These are phyloP conservation scores for Xylaria nigripes DNA, from an alignment of 495 filamentous ascomycete genomes.

Conservation along the genomic window DNA sequence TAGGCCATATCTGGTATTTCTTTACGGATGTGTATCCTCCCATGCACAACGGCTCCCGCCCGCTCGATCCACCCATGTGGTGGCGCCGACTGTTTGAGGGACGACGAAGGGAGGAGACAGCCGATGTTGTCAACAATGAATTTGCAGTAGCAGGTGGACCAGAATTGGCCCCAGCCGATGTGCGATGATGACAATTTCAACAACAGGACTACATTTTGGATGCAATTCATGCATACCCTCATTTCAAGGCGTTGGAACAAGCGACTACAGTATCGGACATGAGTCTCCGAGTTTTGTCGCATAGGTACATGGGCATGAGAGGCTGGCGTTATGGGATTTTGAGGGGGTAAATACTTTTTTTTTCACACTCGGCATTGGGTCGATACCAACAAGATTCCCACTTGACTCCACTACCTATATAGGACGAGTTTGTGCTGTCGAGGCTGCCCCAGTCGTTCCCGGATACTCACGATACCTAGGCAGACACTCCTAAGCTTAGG, in stretches of 20 bases:
- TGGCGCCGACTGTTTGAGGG: slow-evolving; percentile 81
- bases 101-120: slow-evolving; percentile 36
- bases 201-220: background rate
- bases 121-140: slow-evolving; percentile 43
- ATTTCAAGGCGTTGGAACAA: slow-evolving; percentile 22
- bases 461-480: background rate
- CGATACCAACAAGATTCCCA: background rate
- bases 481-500: background rate
- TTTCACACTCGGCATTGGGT: background rate
- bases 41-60: slow-evolving; percentile 73
- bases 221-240: slow-evolving; percentile 14
- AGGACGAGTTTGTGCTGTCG: background rate
- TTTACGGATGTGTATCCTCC: slow-evolving; percentile 94
- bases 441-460: background rate
- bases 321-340: slow-evolving; percentile 14
- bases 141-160: slow-evolving; percentile 42
- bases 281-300: slow-evolving; percentile 4
- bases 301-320: slow-evolving; percentile 5
- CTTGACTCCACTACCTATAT: background rate
- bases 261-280: slow-evolving; percentile 10
- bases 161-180: slow-evolving; percentile 29
- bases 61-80: slow-evolving; percentile 84
- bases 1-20: slow-evolving; percentile 97
- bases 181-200: slow-evolving; percentile 13
- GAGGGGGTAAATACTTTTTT: background rate